Base-by-base conservation (phyloP, 1,139 yeast genomes). In the Scheffersomyces lignicola region DNA sequence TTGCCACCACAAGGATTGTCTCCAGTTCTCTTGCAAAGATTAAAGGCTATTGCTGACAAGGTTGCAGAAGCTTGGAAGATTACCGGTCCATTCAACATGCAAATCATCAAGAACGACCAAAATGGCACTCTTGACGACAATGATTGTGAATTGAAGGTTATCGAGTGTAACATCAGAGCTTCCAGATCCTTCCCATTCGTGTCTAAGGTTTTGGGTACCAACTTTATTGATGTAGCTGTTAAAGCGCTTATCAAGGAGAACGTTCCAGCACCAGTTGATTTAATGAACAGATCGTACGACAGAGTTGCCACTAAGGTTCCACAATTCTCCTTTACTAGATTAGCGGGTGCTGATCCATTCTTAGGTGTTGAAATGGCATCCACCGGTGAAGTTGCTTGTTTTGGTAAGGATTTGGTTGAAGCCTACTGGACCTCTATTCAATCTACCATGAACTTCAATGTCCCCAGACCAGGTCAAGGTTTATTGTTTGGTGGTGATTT, bases 321-420 rank as follows among this genome's bases (percentile, higher is more conserved):
- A 34, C 98, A 92, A 67, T 92, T 92, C 65, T 90, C 97, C 2
- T 92, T 90, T 72, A 89, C 98, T 30, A 84, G 98, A 69, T 76
- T 92, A 54, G 97, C 97, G 10, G 98, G 98, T 47, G 98, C 98
- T 31, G 98, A 92, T 62, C 98, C 98, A 46, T 89, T 86, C 76
- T 76, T 92, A 57, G 98, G 98, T 42, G 98, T 92, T 48, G 98
- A 92, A 70, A 92, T 92, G 98, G 85, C 97, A 5, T 90, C 97
- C 10, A 92, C 98, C 33, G 98, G 98, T 60, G 98, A 92, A 69
- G 84, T 92, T 56, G 98, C 98, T 18, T 86, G 96, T 60, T 92
- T 92, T 58, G 98, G 98, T 53, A 73, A 71, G 46, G 83, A 88
- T 61, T 65, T 83, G 45, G 58, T 77, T 43, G 98, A 92, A 64